Percentiles rank a stretch among this genome's conserved stretches.
Evolutionary conservation across 1,284 basidiomycete genomes (phyloP).

Genomic region (Rhodotorula sp.): DNA sequence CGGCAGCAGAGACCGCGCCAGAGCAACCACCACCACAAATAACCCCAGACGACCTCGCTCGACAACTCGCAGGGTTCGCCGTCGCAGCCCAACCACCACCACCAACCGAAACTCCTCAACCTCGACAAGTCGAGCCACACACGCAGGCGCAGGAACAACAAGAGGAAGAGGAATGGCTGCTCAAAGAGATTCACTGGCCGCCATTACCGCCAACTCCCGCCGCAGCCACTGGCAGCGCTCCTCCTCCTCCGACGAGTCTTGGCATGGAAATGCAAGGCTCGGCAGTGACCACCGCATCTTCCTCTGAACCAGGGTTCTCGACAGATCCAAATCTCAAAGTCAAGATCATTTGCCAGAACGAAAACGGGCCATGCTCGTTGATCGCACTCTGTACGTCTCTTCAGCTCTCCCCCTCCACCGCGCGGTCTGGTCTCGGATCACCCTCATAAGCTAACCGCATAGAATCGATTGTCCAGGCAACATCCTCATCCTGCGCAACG

Average conservation of each 20-base stretch:
- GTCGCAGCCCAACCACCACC: background rate
- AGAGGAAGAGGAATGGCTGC: slow-evolving; percentile 69
- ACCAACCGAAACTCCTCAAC: background rate
- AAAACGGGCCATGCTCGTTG: slow-evolving; percentile 72
- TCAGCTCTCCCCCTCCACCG: slow-evolving; percentile 7
- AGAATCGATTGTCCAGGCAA: slow-evolving; percentile 59
- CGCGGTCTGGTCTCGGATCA: no score
- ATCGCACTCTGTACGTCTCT: slow-evolving; percentile 77
- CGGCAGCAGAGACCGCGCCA: no score
- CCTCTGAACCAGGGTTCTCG: background rate
- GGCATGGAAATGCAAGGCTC: background rate
- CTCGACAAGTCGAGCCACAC: background rate
- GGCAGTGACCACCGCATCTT: background rate
- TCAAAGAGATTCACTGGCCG: slow-evolving; percentile 62
- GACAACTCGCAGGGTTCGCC: background rate
- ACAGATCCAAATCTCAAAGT: slow-evolving; percentile 45
- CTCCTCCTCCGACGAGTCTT: background rate
- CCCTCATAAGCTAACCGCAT: background rate
- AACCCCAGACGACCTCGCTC: no score
- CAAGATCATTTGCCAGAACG: slow-evolving; percentile 77
- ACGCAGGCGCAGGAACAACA: background rate
- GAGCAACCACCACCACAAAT: no score
- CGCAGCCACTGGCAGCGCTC: background rate
- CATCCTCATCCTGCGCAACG: slow-evolving; percentile 72
- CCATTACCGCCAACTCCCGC: slow-evolving; percentile 45